A percentile compares a stretch with the other conserved stretches of the same genome.
These are phyloP conservation scores for Helotiales sp. DNA, from an alignment of 2,329 filamentous ascomycete species.

Conservation along the genomic window DNA sequence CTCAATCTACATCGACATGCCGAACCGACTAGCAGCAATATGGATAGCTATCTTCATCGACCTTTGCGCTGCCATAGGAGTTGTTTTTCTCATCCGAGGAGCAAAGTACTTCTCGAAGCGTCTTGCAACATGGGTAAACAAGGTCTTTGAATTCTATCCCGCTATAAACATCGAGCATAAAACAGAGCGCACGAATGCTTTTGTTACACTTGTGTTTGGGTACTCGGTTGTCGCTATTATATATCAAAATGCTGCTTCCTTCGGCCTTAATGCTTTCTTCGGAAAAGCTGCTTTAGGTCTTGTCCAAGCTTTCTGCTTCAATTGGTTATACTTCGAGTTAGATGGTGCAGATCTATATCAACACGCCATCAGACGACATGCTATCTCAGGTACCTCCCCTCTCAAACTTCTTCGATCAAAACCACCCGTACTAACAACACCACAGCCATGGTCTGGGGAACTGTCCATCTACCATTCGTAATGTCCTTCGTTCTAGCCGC, in stretches of 20 bases:
- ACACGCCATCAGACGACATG: conserved; percentile 60
- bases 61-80: conserved; percentile 45
- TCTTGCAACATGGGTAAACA: conserved; percentile 24
- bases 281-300: conserved; percentile 62
- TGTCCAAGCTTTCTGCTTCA: conserved; percentile 58
- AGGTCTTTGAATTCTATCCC: conserved; percentile 58
- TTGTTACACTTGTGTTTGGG: conserved; percentile 64
- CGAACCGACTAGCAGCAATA: conserved; percentile 54
- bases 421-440: conserved; percentile 9
- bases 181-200: conserved; percentile 63
- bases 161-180: conserved; percentile 67
- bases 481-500: conserved; percentile 62
- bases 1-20: conserved; percentile 56
- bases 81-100: conserved; percentile 43
- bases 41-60: conserved; percentile 57
- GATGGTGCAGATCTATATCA: conserved; percentile 55
- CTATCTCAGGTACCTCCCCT: conserved; percentile 40
- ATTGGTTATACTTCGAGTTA: conserved; percentile 66
- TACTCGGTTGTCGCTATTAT: conserved; percentile 63
- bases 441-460: conserved; percentile 52
- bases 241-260: conserved; percentile 53
- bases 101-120: conserved; percentile 26
- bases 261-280: conserved; percentile 58
- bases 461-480: conserved; percentile 61
- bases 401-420: background rate